Percentiles rank a stretch among this genome's conserved stretches.
These are phyloP conservation scores for Carex scoparia DNA, from an alignment of 176 grass and related monocot species.

Conservation along the genomic window DNA sequence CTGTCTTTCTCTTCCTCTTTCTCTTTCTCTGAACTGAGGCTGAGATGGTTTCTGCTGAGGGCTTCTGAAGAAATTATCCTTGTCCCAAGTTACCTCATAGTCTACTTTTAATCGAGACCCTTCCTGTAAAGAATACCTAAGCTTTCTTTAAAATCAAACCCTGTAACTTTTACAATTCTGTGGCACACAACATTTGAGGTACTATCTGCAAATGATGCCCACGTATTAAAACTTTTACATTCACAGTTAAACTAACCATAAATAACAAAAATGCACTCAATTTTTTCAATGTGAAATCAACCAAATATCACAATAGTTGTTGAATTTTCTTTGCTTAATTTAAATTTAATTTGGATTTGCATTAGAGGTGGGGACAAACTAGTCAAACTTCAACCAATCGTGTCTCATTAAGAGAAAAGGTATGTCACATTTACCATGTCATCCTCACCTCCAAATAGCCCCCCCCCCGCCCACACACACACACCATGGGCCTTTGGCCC, in stretches of 20 bases:
- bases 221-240: not conserved
- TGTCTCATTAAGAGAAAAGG: not conserved
- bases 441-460: not conserved
- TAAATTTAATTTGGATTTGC: not conserved
- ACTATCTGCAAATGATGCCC: not conserved
- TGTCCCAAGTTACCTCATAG: constrained; percentile 82
- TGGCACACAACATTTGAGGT: not conserved
- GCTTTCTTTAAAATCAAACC: not conserved
- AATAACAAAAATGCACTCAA: not conserved
- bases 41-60: constrained; percentile 31
- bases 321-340: not conserved
- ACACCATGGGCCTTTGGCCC: not conserved
- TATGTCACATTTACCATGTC: not conserved
- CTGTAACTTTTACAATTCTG: not conserved
- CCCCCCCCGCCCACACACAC: too few relatives aligned
- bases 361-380: not conserved
- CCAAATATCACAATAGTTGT: not conserved
- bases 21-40: constrained; percentile 37
- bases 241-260: not conserved
- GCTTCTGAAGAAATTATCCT: constrained; percentile 60
- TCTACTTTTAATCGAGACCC: constrained; percentile 84
- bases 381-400: not conserved
- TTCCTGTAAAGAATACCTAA: constrained; percentile 49
- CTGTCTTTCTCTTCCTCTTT: constrained; percentile 26
- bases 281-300: not conserved